Evolutionary conservation across 345 rosid genomes (phyloP), one percentile per base, ranked within the genome.

Genomic region (Brassica nigra): DNA sequence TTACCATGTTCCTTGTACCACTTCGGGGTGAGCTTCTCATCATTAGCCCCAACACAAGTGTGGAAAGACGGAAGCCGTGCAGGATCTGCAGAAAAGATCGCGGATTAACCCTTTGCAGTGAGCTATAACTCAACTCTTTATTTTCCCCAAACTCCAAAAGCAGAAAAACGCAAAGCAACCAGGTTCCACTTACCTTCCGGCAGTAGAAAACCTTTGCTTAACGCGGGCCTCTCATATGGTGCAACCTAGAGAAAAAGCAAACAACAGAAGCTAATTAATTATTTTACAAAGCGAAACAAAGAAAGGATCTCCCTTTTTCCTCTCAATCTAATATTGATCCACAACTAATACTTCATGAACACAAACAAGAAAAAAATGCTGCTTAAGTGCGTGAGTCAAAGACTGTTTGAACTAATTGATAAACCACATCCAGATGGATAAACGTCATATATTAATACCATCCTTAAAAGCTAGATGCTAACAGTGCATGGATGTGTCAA

Each of bases 1-100:
- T 85, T 89, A 95, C 99, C 99, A 78, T 88, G 89, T 57, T 91
- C 93, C 82, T 90, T 89, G 83, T 95, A 95, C 98, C 98, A 93
- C 80, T 91, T 93, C 10, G 89, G 90, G 44, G 97, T 90, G 30
- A 93, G 83, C 79, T 88, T 93, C 86, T 95, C 98, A 83, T 93
- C 99, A 76, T 89, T 84, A 73, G 90, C 90, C 81, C 93, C 99
- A 73, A 95, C 96, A 82, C 99, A 93, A 64, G 99, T 95, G 88
- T 93, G 98, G 85, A 95, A 95, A 68, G 97, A 84, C 83, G 99
- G 99, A 84, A 95, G 98, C 65, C 97, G 86, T 31, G 97, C 87
- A 36, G 99, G 95, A 81, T 85, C 98, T 91, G 93, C 87, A 84
- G 28, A 54, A 86, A 55, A 64, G 55, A 57, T 18, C 76, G 67